phyloP scores from a whole-genome alignment of 108 stramenopile species.

The Cyclotella cryptica region DNA sequence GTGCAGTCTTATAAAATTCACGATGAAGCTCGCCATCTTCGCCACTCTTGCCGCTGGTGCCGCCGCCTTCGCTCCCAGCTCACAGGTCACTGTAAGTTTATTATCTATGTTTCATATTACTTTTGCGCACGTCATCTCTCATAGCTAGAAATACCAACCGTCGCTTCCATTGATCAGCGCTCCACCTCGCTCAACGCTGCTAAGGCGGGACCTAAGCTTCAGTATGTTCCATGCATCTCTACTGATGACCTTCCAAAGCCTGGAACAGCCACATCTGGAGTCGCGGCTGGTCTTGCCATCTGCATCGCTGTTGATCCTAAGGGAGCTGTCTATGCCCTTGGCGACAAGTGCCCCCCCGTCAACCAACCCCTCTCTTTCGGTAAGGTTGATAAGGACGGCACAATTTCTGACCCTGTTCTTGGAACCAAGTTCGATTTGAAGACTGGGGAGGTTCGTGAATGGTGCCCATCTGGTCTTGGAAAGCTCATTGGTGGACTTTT shows the following conservation, averaged over 20 bases:
- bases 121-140: not conserved
- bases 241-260: conserved; percentile 86
- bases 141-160: not conserved
- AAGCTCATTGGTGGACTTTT: conserved; percentile 94
- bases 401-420: conserved; percentile 93
- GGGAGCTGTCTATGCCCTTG: conserved; percentile 93
- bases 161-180: conserved; percentile 28
- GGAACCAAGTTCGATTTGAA: conserved; percentile 95
- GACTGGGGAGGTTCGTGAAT: conserved; percentile 90
- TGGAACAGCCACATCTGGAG: conserved; percentile 90
- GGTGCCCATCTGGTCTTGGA: conserved; percentile 95
- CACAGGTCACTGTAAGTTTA: conserved; percentile 42
- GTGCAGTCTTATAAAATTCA: conserved; percentile 17
- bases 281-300: conserved; percentile 94
- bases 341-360: conserved; percentile 97
- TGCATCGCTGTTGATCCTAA: conserved; percentile 96
- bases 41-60: conserved; percentile 51
- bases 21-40: conserved; percentile 53
- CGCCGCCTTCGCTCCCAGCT: conserved; percentile 53
- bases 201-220: conserved; percentile 60
- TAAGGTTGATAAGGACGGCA: conserved; percentile 78
- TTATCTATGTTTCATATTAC: not conserved
- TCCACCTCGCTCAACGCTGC: conserved; percentile 68
- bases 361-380: conserved; percentile 97
- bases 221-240: conserved; percentile 89